Percentiles rank a stretch among this genome's conserved stretches.
phyloP scores from a whole-genome alignment of 1,284 basidiomycete genomes.

The Cronartium ribicola region DNA sequence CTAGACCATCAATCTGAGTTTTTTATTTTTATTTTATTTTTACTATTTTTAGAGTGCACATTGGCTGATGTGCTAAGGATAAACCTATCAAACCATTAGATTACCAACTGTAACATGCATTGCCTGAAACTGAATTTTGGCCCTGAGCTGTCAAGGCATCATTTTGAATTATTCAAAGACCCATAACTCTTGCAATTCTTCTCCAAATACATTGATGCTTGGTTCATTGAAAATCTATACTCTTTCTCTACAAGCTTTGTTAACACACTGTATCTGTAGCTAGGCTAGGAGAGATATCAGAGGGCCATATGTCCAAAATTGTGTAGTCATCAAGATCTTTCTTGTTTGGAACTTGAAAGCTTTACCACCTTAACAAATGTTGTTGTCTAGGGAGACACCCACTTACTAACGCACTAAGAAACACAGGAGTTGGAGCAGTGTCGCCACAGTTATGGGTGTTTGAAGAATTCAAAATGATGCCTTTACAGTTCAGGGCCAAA shows the following conservation, averaged over 20 bases:
- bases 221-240: not conserved
- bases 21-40: not conserved
- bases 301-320: not conserved
- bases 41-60: not conserved
- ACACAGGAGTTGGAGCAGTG: not conserved
- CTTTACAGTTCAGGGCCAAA: not conserved
- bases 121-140: not conserved
- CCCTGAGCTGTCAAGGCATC: not conserved
- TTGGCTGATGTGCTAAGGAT: too few relatives aligned
- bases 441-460: not conserved
- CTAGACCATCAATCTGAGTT: not conserved
- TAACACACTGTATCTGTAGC: not conserved
- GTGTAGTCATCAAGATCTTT: not conserved
- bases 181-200: not conserved
- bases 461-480: slow-evolving; percentile 3
- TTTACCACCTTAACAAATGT: not conserved
- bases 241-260: not conserved
- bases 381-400: not conserved
- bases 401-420: not conserved
- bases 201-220: not conserved
- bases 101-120: not conserved
- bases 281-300: not conserved
- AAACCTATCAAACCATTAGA: not conserved
- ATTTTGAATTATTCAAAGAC: not conserved
- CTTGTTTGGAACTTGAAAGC: not conserved